These are phyloP conservation scores for Trichophyton simii DNA, from an alignment of 2,329 filamentous ascomycete genomes.

Conservation along the genomic window DNA sequence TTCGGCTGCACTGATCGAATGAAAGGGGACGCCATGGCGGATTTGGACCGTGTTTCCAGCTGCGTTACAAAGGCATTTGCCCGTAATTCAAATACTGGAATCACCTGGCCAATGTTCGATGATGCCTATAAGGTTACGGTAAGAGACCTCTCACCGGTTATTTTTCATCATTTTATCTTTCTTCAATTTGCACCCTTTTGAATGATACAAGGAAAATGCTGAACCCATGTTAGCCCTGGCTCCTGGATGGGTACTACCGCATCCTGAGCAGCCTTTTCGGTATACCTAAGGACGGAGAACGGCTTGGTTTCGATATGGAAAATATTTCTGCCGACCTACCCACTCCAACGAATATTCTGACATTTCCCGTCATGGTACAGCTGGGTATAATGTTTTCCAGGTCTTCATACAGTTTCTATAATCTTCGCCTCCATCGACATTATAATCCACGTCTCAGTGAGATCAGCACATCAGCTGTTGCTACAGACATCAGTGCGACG, in stretches of 20 bases:
- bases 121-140: neutral
- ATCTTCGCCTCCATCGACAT: neutral
- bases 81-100: neutral
- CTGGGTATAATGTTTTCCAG: neutral
- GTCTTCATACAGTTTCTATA: neutral
- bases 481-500: neutral
- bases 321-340: neutral
- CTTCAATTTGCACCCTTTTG: neutral
- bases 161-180: neutral
- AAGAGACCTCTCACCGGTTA: neutral
- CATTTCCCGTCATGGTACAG: neutral
- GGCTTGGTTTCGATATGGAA: neutral
- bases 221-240: neutral
- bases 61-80: neutral
- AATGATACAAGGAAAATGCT: neutral
- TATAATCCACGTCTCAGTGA: neutral
- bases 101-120: neutral
- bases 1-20: neutral
- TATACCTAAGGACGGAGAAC: neutral
- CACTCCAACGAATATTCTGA: neutral
- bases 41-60: neutral
- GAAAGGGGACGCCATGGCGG: neutral
- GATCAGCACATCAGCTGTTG: neutral
- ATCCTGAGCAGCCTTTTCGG: neutral
- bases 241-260: neutral